Evolutionary conservation across 371 early-diverging fungal genomes (phyloP).

Genomic region (Saksenaea vasiformis): DNA sequence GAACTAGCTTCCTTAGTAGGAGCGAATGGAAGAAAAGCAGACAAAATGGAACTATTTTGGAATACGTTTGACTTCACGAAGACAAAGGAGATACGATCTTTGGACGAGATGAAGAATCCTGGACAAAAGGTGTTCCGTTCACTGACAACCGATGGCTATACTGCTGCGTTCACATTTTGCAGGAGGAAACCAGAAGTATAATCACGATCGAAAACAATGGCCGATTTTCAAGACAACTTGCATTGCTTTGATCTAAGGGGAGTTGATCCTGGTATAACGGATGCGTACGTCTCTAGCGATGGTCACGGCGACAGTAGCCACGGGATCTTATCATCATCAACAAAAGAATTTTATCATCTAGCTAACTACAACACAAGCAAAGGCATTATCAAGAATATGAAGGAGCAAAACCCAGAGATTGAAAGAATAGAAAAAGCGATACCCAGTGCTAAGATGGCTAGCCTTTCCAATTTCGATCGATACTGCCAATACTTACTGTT

Average conservation of each 20-base stretch:
- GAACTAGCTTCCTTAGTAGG: background rate
- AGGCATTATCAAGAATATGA: too few species aligned
- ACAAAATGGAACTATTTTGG: background rate
- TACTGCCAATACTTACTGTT: too few species aligned
- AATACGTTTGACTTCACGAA: background rate
- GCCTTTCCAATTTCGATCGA: too few species aligned
- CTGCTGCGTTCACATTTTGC: background rate
- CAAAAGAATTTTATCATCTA: too few species aligned
- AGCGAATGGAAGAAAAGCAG: background rate
- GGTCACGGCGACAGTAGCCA: background rate
- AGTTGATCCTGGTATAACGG: background rate
- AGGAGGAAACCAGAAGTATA: background rate
- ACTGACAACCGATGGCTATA: background rate
- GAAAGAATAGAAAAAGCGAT: too few species aligned
- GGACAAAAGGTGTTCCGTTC: background rate
- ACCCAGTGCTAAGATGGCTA: too few species aligned
- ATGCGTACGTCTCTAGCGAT: background rate
- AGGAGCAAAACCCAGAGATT: too few species aligned
- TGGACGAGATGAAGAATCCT: background rate
- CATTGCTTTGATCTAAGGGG: background rate
- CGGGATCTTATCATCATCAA: too few species aligned
- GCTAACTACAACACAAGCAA: too few species aligned
- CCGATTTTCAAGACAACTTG: background rate
- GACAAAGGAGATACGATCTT: background rate
- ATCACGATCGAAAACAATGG: background rate